phyloP scores from a whole-genome alignment of 2,329 filamentous ascomycete genomes.

The Proliferodiscus dingleyae region DNA sequence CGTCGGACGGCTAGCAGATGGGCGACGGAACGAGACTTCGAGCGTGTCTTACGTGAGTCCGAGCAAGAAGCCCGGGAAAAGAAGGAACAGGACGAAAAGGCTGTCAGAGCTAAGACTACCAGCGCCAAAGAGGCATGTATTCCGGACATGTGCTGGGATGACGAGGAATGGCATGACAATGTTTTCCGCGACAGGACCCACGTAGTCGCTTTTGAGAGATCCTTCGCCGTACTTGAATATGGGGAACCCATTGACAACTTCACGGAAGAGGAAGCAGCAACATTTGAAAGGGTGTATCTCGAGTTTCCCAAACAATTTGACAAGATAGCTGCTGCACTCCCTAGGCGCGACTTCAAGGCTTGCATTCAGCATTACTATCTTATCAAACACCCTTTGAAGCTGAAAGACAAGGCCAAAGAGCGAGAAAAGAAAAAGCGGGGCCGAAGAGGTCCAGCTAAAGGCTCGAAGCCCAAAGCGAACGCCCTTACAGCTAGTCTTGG shows the following conservation, averaged over 20 bases:
- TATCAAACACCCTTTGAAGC: slow-evolving; percentile 68
- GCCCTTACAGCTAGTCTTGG: slow-evolving; percentile 63
- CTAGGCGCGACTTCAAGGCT: slow-evolving; percentile 66
- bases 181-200: slow-evolving; percentile 64
- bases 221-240: slow-evolving; percentile 67
- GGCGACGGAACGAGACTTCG: slow-evolving; percentile 68
- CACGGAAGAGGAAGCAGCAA: slow-evolving; percentile 61
- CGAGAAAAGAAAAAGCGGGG: slow-evolving; percentile 48
- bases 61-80: slow-evolving; percentile 66
- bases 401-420: slow-evolving; percentile 67
- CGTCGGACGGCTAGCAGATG: slow-evolving; percentile 48
- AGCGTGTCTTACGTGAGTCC: slow-evolving; percentile 67
- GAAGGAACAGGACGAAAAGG: slow-evolving; percentile 59
- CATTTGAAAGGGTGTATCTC: slow-evolving; percentile 70
- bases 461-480: slow-evolving; percentile 54
- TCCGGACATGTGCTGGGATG: slow-evolving; percentile 63
- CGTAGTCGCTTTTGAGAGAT: slow-evolving; percentile 57
- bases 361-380: slow-evolving; percentile 86
- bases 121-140: slow-evolving; percentile 73
- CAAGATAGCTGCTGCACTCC: slow-evolving; percentile 64
- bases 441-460: slow-evolving; percentile 36
- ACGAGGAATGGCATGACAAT: slow-evolving; percentile 52
- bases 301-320: slow-evolving; percentile 81
- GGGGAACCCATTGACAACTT: slow-evolving; percentile 72
- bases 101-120: slow-evolving; percentile 64